Percentiles rank a stretch among this genome's conserved stretches.
Evolutionary conservation across 2,329 filamentous ascomycete species (phyloP).

Genomic region (Aspergillus sp.): DNA sequence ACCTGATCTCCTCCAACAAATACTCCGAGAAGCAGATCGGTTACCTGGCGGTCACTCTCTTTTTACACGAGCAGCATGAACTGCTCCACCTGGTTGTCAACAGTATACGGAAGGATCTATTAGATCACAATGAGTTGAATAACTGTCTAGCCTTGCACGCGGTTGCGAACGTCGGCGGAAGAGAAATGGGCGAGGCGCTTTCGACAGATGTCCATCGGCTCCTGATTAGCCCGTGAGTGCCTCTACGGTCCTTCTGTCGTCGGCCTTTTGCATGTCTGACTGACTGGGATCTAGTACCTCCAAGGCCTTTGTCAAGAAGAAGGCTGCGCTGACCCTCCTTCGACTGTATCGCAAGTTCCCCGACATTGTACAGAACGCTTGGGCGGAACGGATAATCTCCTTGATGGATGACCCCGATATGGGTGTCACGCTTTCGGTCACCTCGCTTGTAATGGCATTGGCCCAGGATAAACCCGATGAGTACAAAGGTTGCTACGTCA

Average conservation of each 20-base stretch:
- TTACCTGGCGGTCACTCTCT: conserved; percentile 94
- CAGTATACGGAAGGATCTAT: conserved; percentile 92
- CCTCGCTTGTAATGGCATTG: conserved; percentile 90
- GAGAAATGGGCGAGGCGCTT: conserved; percentile 95
- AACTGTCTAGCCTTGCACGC: conserved; percentile 96
- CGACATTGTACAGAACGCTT: conserved; percentile 90
- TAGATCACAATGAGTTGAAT: conserved; percentile 95
- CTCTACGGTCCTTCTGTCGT: neutral
- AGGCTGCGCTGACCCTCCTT: conserved; percentile 89
- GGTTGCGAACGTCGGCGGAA: conserved; percentile 94
- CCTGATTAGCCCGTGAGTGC: conserved; percentile 84
- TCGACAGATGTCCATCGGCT: conserved; percentile 89
- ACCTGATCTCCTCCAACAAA: conserved; percentile 92
- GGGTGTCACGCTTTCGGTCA: conserved; percentile 91
- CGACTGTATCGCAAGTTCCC: conserved; percentile 93
- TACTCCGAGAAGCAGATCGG: conserved; percentile 99
- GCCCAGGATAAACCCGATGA: conserved; percentile 92
- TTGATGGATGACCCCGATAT: conserved; percentile 96
- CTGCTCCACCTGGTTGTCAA: conserved; percentile 95
- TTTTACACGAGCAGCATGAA: conserved; percentile 96
- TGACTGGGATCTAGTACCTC: conserved; percentile 62
- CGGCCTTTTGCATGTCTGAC: neutral
- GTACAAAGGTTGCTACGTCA: conserved; percentile 92
- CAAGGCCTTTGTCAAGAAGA: conserved; percentile 99
- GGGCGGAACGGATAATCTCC: conserved; percentile 97